Evolutionary conservation across 495 filamentous ascomycete species (phyloP).

Genomic region (Trichoderma asperelloides): DNA sequence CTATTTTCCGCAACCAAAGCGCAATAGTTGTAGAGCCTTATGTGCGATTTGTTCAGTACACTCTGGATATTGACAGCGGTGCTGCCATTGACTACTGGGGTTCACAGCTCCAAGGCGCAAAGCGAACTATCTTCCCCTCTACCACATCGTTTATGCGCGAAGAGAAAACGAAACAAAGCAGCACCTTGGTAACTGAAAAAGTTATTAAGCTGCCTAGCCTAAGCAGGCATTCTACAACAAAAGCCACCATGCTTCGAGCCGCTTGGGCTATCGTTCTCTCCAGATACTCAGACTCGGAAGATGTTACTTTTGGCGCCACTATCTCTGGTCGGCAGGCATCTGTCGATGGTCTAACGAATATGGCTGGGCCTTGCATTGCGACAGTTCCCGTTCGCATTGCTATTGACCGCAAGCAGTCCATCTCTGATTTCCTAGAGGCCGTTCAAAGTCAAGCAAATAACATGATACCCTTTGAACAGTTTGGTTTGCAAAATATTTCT

Average conservation of each 20-base stretch:
- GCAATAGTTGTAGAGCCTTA: neutral
- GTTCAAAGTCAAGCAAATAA: constrained; percentile 28
- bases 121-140: neutral
- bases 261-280: constrained; percentile 36
- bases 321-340: constrained; percentile 39
- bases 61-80: neutral
- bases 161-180: neutral
- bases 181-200: neutral
- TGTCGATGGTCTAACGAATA: constrained; percentile 34
- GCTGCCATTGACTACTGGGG: neutral
- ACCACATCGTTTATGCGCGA: neutral
- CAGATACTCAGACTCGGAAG: constrained; percentile 26
- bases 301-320: constrained; percentile 39
- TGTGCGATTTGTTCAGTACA: constrained; percentile 6
- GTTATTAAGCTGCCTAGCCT: neutral
- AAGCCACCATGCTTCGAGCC: constrained; percentile 30
- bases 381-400: constrained; percentile 45
- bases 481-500: constrained; percentile 34
- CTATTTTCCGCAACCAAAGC: neutral
- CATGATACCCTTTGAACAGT: constrained; percentile 36
- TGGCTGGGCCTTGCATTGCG: constrained; percentile 46
- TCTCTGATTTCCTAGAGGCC: constrained; percentile 14
- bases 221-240: constrained; percentile 13
- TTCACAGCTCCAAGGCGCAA: neutral
- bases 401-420: constrained; percentile 8